Conservation (phyloP, 2,329 filamentous ascomycete species). For the Ophioceras dolichostomum region DNA sequence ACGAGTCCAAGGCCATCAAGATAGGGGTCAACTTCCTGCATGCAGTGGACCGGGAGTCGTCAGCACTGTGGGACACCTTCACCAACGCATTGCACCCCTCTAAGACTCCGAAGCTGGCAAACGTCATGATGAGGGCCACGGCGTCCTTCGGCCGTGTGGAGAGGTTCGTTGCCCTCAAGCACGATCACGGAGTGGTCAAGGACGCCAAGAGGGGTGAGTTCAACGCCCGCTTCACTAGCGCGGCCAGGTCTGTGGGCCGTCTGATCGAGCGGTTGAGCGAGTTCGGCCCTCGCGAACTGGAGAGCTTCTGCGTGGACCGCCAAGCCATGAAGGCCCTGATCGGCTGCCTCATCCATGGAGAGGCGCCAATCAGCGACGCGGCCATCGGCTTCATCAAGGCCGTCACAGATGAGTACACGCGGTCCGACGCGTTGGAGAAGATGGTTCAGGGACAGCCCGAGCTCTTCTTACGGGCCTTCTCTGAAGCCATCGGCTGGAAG, state of each 20-base stretch:
- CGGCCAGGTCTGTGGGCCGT: slow-evolving; percentile 49
- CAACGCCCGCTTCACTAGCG: slow-evolving; percentile 55
- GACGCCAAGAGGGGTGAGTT: slow-evolving; percentile 50
- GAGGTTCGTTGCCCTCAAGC: slow-evolving; percentile 48
- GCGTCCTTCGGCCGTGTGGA: slow-evolving; percentile 64
- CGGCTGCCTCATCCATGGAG: slow-evolving; percentile 68
- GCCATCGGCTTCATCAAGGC: slow-evolving; percentile 74
- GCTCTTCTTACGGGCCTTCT: slow-evolving; percentile 30
- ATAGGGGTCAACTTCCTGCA: slow-evolving; percentile 49
- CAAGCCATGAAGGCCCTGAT: slow-evolving; percentile 60
- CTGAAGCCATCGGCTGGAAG: slow-evolving; percentile 23
- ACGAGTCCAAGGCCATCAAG: slow-evolving; percentile 56
- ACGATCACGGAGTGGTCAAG: slow-evolving; percentile 23
- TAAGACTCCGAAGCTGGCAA: slow-evolving; percentile 55
- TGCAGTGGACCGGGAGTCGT: slow-evolving; percentile 57
- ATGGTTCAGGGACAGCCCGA: slow-evolving; percentile 32
- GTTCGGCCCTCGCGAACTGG: slow-evolving; percentile 58
- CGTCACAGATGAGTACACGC: slow-evolving; percentile 54
- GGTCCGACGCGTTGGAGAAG: slow-evolving; percentile 34
- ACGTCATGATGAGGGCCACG: slow-evolving; percentile 58
- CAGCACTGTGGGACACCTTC: slow-evolving; percentile 68
- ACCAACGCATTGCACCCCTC: slow-evolving; percentile 52
- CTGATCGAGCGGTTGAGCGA: slow-evolving; percentile 71
- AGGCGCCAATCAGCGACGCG: slow-evolving; percentile 66
- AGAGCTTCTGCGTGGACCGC: slow-evolving; percentile 52